Conservation (phyloP, 1,284 basidiomycete genomes). For the Ustilago trichophora region DNA sequence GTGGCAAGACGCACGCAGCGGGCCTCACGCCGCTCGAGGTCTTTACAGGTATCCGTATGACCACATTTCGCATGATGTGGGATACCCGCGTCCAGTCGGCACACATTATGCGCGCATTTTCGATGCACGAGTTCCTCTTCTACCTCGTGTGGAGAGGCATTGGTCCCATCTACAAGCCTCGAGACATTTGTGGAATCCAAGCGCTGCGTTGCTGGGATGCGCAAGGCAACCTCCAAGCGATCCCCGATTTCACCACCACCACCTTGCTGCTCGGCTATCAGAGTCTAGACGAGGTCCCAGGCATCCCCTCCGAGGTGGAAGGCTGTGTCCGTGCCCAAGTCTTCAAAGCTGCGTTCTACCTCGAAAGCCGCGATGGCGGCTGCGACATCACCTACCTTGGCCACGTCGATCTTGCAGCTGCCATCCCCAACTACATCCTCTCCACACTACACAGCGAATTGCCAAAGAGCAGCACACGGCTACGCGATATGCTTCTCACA, state of each 20-base stretch:
- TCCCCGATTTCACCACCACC: conserved; percentile 34
- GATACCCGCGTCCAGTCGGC: conserved; percentile 51
- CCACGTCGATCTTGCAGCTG: conserved; percentile 33
- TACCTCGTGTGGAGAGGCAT: conserved; percentile 54
- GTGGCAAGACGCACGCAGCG: conserved; percentile 31
- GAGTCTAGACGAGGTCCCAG: conserved; percentile 32
- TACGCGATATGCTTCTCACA: conserved; percentile 43
- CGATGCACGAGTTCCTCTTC: conserved; percentile 50
- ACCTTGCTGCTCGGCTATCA: conserved; percentile 42
- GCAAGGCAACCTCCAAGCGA: conserved; percentile 23
- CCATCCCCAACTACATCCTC: conserved; percentile 48
- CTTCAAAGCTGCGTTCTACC: conserved; percentile 42
- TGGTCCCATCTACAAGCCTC: conserved; percentile 48
- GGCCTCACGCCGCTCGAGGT: conserved; percentile 47
- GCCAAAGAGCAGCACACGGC: conserved; percentile 28
- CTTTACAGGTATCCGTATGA: conserved; percentile 47
- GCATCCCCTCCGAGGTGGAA: conserved; percentile 34
- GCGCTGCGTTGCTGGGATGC: conserved; percentile 38
- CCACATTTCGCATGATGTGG: conserved; percentile 52
- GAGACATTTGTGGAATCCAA: conserved; percentile 51
- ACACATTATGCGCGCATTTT: conserved; percentile 43
- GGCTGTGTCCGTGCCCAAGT: conserved; percentile 48
- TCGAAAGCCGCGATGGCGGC: conserved; percentile 37
- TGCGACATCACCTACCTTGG: conserved; percentile 52
- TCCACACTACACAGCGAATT: conserved; percentile 40